Evolutionary conservation across 768 basidiomycete species (phyloP), one percentile per base, ranked within the genome.

Genomic region (Paxillus ammoniavirescens): DNA sequence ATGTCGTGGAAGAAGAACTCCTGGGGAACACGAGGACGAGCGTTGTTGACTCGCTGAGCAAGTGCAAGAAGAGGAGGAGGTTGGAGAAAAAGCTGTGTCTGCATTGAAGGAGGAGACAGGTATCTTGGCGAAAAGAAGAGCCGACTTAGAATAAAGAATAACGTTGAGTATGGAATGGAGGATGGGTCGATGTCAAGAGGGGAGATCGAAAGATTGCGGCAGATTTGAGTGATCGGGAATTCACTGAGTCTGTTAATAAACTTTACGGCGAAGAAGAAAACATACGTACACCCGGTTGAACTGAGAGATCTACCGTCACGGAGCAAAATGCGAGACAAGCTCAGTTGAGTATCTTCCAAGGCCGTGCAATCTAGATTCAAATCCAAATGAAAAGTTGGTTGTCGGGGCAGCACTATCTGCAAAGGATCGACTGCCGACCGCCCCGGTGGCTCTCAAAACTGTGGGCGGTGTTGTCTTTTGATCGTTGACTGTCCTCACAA

Each of bases 41-140:
- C 12, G 14, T 49, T 42, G 28, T 43, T 28, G 14, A 30, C 2
- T 5, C 47, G 52, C 37, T 49, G 45, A 8, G 47, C 28, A 28
- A 57, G 46, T 26, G 61, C 50, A 55, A 58, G 58, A 35, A 57
- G 54, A 57, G 56, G 69, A 57, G 54, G 67, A 35, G 60, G 68
- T 43, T 65, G 70, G 30, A 65, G 54, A 46, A 59, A 60, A 56
- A 59, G 38, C n/a, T 58, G 69, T 14, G 65, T 49, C 55, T 62
- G 67, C 69, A 67, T 67, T 37, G 43, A 42, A 26, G 10, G 51
- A 43, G 56, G 50, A 46, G 52, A 12, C 35, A 51, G 44, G 40
- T 47, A 47, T 49, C 44, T 52, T 51, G 49, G 53, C 57, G 56
- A 40, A 36, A 45, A 42, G 33, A 37, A 35, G 50, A 58, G 42